Base-by-base conservation (phyloP, 257 asterid genomes). In the Solanum pennellii region DNA sequence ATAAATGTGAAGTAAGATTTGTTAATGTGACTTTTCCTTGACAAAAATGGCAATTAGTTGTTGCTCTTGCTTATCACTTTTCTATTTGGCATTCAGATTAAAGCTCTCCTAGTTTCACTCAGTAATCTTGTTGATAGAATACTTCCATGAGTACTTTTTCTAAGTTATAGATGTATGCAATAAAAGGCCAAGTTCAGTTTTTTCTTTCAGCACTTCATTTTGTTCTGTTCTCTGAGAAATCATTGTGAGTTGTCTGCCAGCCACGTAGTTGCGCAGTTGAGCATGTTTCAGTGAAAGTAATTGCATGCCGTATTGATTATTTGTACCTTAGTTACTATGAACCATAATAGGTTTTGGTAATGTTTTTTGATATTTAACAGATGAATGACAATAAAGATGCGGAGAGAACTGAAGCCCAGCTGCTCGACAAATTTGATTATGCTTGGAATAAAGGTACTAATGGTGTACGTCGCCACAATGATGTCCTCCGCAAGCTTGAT, bases 371-470 rank as follows among this genome's bases (percentile, higher is more conserved):
- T 76, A 75, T 90, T 89, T 60, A 52, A 65, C 91, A 94, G 99
- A 92, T 95, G 95, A 91, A 90, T 88, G 92, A 89, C 86, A 91
- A 94, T 91, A 91, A 91, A 88, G 96, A 94, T 39, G 98, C 99
- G 9, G 98, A 93, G 93, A 91, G 86, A 87, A 94, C 97, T 37
- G 99, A 97, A 91, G 90, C 93, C 80, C 91, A 92, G 88, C 92
- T 97, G 90, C 99, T 97, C 45, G 92, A 91, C 82, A 95, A 33
- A 66, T 97, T 95, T 89, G 98, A 97, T 87, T 97, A 95, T 86
- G 98, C 99, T 16, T 97, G 99, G 98, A 97, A 97, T 94, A 95
- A 90, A 88, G 98, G 92, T 56, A 91, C 93, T 87, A 97, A 97
- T 66, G 97, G 96, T 27, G 84, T 86, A 74, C 98, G 99, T 49